These are phyloP conservation scores for Aspergillus saccharolyticus DNA, from an alignment of 495 filamentous ascomycete genomes.

Conservation along the genomic window DNA sequence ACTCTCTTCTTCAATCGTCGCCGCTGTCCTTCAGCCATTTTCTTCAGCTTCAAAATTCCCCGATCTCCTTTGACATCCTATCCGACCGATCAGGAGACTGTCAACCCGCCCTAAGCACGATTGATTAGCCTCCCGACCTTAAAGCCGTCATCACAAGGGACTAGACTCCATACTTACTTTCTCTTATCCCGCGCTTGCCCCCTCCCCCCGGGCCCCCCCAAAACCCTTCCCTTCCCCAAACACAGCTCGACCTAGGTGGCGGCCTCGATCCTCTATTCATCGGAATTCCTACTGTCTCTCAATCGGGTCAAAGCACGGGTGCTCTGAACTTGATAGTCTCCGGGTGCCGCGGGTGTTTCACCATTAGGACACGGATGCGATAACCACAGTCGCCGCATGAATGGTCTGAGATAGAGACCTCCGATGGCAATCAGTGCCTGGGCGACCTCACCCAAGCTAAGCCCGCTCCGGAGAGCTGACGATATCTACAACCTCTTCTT, in stretches of 20 bases:
- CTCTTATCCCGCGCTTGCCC: constrained; percentile 12
- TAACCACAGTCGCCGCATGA: constrained; percentile 29
- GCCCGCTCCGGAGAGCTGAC: constrained; percentile 21
- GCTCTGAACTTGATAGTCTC: not conserved
- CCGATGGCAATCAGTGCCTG: constrained; percentile 42
- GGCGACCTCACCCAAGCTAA: constrained; percentile 26
- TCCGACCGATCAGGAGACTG: not conserved
- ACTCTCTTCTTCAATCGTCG: not conserved
- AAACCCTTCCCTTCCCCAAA: constrained; percentile 6
- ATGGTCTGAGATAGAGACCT: constrained; percentile 40
- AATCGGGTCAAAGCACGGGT: not conserved
- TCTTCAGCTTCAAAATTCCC: not conserved
- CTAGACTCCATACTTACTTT: constrained; percentile 10
- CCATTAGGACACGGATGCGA: constrained; percentile 35
- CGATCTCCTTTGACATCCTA: not conserved
- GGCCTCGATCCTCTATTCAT: not conserved
- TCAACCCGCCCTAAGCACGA: not conserved
- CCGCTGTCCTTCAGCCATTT: not conserved
- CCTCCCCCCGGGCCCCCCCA: too few relatives aligned
- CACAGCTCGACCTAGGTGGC: not conserved
- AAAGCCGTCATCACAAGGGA: constrained; percentile 14
- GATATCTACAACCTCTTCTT: constrained; percentile 18
- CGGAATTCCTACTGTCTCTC: not conserved
- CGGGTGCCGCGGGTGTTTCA: not conserved
- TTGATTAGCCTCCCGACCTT: constrained; percentile 1